These are phyloP conservation scores for Geoglossum cookeanum DNA, from an alignment of 2,329 filamentous ascomycete genomes.

Conservation along the genomic window DNA sequence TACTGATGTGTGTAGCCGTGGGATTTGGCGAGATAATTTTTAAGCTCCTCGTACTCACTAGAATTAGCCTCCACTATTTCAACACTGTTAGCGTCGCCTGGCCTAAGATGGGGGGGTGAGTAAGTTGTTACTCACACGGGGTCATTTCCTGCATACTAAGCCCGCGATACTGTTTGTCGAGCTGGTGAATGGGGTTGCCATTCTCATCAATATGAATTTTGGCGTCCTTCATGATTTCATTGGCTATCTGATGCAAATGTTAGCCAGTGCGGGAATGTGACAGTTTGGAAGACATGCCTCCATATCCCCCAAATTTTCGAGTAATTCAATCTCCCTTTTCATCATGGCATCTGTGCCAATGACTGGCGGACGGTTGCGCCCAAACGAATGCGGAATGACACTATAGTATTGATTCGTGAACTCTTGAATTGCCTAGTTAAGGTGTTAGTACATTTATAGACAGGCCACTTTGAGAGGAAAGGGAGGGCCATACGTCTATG, in stretches of 20 bases:
- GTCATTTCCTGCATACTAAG: constrained; percentile 63
- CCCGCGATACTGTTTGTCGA: constrained; percentile 55
- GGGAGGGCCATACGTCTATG: not conserved
- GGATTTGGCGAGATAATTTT: constrained; percentile 46
- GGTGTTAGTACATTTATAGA: not conserved
- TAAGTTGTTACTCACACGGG: constrained; percentile 21
- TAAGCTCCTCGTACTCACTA: constrained; percentile 45
- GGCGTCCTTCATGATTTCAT: constrained; percentile 54
- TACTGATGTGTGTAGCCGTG: constrained; percentile 46
- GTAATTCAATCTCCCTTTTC: constrained; percentile 58
- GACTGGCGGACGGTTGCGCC: constrained; percentile 51
- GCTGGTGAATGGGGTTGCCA: constrained; percentile 34
- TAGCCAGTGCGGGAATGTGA: not conserved
- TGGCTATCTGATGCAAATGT: constrained; percentile 28
- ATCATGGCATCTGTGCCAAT: constrained; percentile 38
- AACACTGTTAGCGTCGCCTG: not conserved
- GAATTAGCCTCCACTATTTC: constrained; percentile 31
- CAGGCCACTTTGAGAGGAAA: not conserved
- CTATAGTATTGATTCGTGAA: constrained; percentile 68
- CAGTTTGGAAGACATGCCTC: constrained; percentile 28
- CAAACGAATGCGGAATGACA: constrained; percentile 64
- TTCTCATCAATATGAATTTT: constrained; percentile 30
- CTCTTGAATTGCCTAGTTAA: constrained; percentile 30
- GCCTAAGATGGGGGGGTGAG: too few species aligned
- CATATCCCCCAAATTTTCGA: constrained; percentile 72